A percentile compares a stretch with the other conserved stretches of the same genome.
phyloP scores from a whole-genome alignment of 1,139 yeast species.

The Pichiaceae sp. region DNA sequence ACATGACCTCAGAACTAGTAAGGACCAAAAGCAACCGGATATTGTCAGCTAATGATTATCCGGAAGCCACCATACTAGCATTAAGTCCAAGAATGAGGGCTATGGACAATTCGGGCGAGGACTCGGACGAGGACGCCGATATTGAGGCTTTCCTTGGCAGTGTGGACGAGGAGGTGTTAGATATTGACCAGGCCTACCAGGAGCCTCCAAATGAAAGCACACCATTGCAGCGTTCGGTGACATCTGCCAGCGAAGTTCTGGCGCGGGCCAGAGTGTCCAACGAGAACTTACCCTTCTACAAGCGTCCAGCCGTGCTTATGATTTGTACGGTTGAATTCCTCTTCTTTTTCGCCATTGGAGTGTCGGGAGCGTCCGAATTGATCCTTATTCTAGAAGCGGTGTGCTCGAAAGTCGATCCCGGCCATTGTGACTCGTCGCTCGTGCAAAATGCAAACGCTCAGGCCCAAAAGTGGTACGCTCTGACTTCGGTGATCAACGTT shows the following conservation, averaged over 20 bases:
- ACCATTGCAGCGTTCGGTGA: not conserved
- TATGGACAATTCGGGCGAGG: not conserved
- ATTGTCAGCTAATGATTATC: no score
- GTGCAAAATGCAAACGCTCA: conserved; percentile 18
- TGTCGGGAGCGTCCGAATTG: conserved; percentile 18
- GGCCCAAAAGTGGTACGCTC: conserved; percentile 17
- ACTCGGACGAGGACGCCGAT: not conserved
- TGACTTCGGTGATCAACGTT: conserved; percentile 21
- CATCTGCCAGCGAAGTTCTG: conserved; percentile 8
- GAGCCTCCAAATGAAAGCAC: no score
- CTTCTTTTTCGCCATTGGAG: conserved; percentile 11
- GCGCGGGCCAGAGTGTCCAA: not conserved
- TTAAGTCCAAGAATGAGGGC: not conserved
- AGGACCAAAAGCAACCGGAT: no score
- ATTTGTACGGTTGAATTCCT: conserved; percentile 15
- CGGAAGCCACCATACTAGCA: no score
- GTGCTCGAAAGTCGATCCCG: conserved; percentile 11
- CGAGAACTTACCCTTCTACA: conserved; percentile 15
- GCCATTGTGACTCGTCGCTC: conserved; percentile 12
- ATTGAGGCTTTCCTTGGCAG: not conserved
- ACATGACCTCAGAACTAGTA: no score
- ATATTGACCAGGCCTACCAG: no score
- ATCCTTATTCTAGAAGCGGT: conserved; percentile 15
- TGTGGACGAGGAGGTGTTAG: not conserved
- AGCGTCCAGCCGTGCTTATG: conserved; percentile 22